A percentile compares a stretch with the other conserved stretches of the same genome.
These are phyloP conservation scores for Xylariaceae sp. DNA, from an alignment of 2,329 filamentous ascomycete species.

Conservation along the genomic window DNA sequence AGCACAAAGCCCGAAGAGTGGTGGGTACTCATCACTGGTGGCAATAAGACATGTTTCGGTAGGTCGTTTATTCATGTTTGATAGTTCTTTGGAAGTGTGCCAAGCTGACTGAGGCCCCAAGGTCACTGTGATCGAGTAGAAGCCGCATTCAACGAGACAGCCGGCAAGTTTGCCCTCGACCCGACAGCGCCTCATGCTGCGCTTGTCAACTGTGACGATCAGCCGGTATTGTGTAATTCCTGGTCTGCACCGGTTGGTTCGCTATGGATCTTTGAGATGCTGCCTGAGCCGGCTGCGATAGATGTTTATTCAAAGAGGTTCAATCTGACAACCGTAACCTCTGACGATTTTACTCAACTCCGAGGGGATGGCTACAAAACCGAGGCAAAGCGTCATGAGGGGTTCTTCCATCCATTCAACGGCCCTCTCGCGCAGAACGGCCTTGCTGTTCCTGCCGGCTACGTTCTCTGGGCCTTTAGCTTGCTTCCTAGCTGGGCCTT, in stretches of 20 bases:
- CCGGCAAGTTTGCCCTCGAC: constrained; percentile 58
- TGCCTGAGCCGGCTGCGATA: constrained; percentile 61
- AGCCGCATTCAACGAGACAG: constrained; percentile 64
- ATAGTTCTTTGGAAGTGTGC: background rate
- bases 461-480: constrained; percentile 64
- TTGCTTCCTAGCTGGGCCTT: constrained; percentile 72
- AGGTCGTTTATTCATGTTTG: constrained; percentile 25
- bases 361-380: constrained; percentile 50
- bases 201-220: constrained; percentile 69
- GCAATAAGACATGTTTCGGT: constrained; percentile 76
- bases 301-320: constrained; percentile 64
- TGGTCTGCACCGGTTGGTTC: constrained; percentile 66
- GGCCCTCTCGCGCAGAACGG: constrained; percentile 62
- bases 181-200: constrained; percentile 65
- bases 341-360: constrained; percentile 61
- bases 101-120: constrained; percentile 9
- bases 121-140: constrained; percentile 66
- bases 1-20: constrained; percentile 68
- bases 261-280: constrained; percentile 66
- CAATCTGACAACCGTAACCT: constrained; percentile 67
- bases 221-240: constrained; percentile 71
- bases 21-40: constrained; percentile 71
- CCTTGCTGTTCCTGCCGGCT: constrained; percentile 63
- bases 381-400: constrained; percentile 49
- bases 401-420: constrained; percentile 74